Base-by-base conservation (phyloP, 2,329 filamentous ascomycete genomes). In the Pseudofabraea citricarpa region DNA sequence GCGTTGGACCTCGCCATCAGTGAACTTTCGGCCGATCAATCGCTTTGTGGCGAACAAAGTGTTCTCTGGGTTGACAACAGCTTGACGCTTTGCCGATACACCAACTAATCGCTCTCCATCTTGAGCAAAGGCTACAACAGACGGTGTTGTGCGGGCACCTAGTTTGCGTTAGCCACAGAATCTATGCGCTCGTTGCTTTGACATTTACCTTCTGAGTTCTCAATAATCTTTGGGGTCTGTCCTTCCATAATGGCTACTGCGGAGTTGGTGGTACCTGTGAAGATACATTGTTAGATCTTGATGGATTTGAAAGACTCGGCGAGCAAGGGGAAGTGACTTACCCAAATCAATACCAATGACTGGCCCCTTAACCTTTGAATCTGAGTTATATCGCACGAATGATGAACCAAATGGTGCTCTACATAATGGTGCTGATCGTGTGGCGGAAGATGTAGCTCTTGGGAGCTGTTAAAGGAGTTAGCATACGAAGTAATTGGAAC, bases 291-390 rank as follows among this genome's bases (percentile, higher is more conserved):
- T 52, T 51, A 35, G 46, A 40, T 49, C 29, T 32, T 13, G 29
- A 32, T 4, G n/a, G 19, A n/a, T n/a, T n/a, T n/a, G n/a, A n/a
- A n/a, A n/a, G n/a, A n/a, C n/a, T 32, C 29, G 19, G 19, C n/a
- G 29, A 18, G 29, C 13, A 32, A 32, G 29, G 18, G 33, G 20
- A 16, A 32, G 37, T 16, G 35, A 73, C 80, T 64, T 77, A 84
- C 91, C 91, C 63, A 97, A 74, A 79, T 97, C 91, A 67, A 97
- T 96, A 84, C 93, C 93, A 64, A 97, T 96, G 68, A 97, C 91
- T 63, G 87, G 74, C 64, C 93, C 93, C 74, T 91, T 88, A 49
- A 97, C 88, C 81, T 96, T 96, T 47, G 73, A 83, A 56, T 87
- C 85, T 31, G 83, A 85, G 68, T 86, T 85, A 73, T 86, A 89